These are phyloP conservation scores for Podospora australis DNA, from an alignment of 495 filamentous ascomycete genomes.

Conservation along the genomic window DNA sequence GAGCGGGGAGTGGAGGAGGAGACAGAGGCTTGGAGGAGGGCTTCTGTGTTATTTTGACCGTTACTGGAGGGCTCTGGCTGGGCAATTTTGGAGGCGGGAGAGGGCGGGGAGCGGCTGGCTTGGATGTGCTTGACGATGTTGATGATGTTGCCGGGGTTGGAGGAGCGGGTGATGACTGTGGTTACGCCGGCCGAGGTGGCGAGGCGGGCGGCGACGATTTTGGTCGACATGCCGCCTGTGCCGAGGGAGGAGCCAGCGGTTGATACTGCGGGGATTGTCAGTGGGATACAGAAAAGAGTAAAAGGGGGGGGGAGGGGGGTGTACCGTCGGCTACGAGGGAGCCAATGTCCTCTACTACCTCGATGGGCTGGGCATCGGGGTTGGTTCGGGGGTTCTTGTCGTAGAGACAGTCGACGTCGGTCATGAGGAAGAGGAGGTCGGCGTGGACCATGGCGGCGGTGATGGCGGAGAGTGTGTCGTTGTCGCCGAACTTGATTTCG, in stretches of 20 bases:
- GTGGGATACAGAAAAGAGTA: not conserved
- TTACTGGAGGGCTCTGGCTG: conserved; percentile 1
- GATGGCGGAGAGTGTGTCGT: conserved; percentile 93
- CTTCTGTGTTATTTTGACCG: conserved; percentile 16
- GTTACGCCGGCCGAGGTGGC: conserved; percentile 94
- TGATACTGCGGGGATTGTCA: conserved; percentile 51
- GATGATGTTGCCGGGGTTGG: conserved; percentile 84
- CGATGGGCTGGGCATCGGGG: conserved; percentile 80
- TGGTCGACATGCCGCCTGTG: conserved; percentile 97
- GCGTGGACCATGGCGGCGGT: conserved; percentile 96
- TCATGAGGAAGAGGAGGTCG: conserved; percentile 97
- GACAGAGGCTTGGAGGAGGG: conserved; percentile 31
- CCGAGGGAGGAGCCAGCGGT: conserved; percentile 81
- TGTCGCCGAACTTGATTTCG: conserved; percentile 99
- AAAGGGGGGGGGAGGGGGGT: not conserved
- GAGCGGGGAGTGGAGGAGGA: conserved; percentile 19
- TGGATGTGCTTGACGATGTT: conserved; percentile 82
- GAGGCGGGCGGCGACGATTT: conserved; percentile 89
- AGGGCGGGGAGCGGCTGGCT: conserved; percentile 36
- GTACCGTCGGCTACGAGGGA: conserved; percentile 75
- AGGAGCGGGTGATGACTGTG: conserved; percentile 87
- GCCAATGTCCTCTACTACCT: conserved; percentile 84
- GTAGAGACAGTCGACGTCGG: conserved; percentile 95
- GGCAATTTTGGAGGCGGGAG: conserved; percentile 18
- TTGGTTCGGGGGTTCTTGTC: conserved; percentile 86